Evolutionary conservation across 2,329 filamentous ascomycete genomes (phyloP).

Genomic region (Trichothecium sympodiale): DNA sequence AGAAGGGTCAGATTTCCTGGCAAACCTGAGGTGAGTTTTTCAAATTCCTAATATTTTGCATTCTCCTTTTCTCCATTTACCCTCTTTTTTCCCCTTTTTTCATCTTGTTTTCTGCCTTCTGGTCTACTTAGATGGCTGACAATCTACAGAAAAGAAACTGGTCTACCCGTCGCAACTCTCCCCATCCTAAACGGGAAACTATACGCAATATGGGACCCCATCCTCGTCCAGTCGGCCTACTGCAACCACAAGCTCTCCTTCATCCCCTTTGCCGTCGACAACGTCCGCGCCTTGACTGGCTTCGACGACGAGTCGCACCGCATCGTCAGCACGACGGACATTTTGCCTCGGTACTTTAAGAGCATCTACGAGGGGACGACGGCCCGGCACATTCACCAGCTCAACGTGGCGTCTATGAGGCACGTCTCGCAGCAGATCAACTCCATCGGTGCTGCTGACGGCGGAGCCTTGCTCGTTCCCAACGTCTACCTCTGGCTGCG

Average conservation of each 20-base stretch:
- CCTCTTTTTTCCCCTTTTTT: conserved; percentile 1
- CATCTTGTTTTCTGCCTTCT: background rate
- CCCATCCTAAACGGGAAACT: conserved; percentile 30
- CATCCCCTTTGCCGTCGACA: conserved; percentile 26
- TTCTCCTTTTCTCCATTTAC: background rate
- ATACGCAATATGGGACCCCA: conserved; percentile 32
- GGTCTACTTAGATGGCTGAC: too few relatives aligned
- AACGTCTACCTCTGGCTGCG: conserved; percentile 27
- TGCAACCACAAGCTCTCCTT: conserved; percentile 31
- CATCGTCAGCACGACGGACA: conserved; percentile 10
- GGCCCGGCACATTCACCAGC: conserved; percentile 17
- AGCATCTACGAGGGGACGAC: conserved; percentile 21
- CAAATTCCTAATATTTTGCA: background rate
- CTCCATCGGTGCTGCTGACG: conserved; percentile 4
- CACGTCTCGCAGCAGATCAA: conserved; percentile 19
- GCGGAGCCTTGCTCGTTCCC: conserved; percentile 8
- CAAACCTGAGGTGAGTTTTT: conserved; percentile 9
- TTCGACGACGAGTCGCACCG: conserved; percentile 15
- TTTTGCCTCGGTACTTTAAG: conserved; percentile 22
- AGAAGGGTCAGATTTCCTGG: conserved; percentile 8
- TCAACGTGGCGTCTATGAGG: conserved; percentile 23
- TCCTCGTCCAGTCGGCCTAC: conserved; percentile 27
- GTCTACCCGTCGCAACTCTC: conserved; percentile 28
- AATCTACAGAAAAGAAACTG: conserved; percentile 11
- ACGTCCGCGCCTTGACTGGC: conserved; percentile 24